These are phyloP conservation scores for Serendipita indica DNA, from an alignment of 768 basidiomycete species.

Conservation along the genomic window DNA sequence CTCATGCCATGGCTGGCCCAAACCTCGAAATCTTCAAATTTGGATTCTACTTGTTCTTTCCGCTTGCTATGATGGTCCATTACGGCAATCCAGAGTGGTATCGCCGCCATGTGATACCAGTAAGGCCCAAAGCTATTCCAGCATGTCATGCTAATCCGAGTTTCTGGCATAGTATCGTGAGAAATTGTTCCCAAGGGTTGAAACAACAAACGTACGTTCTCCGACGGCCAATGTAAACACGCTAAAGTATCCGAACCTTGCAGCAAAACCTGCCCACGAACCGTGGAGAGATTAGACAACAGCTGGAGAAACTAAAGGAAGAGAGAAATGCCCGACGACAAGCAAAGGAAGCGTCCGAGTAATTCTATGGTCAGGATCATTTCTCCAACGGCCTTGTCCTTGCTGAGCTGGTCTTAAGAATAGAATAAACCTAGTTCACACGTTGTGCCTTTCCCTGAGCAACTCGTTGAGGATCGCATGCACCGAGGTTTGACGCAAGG, in stretches of 20 bases:
- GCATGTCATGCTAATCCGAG: not conserved
- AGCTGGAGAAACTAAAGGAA: not conserved
- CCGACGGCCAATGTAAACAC: not conserved
- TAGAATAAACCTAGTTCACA: no score
- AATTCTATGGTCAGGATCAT: no score
- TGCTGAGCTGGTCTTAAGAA: no score
- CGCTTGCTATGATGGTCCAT: conserved; percentile 63
- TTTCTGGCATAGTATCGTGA: conserved; percentile 7
- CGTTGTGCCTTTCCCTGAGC: no score
- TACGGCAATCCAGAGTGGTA: conserved; percentile 88
- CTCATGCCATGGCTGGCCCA: conserved; percentile 45
- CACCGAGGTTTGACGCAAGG: no score
- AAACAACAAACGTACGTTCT: conserved; percentile 1
- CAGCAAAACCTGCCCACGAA: not conserved
- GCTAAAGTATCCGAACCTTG: not conserved
- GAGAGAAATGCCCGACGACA: not conserved
- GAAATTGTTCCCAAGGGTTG: conserved; percentile 2
- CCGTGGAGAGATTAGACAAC: not conserved
- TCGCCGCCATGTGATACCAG: conserved; percentile 57
- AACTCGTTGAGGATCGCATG: no score
- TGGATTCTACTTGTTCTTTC: conserved; percentile 70
- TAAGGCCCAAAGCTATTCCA: conserved; percentile 24
- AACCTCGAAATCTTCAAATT: conserved; percentile 89
- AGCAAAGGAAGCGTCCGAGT: not conserved
- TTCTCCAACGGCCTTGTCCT: no score